These are phyloP conservation scores for Penicillium sp. DNA, from an alignment of 2,329 filamentous ascomycete genomes.

Conservation along the genomic window DNA sequence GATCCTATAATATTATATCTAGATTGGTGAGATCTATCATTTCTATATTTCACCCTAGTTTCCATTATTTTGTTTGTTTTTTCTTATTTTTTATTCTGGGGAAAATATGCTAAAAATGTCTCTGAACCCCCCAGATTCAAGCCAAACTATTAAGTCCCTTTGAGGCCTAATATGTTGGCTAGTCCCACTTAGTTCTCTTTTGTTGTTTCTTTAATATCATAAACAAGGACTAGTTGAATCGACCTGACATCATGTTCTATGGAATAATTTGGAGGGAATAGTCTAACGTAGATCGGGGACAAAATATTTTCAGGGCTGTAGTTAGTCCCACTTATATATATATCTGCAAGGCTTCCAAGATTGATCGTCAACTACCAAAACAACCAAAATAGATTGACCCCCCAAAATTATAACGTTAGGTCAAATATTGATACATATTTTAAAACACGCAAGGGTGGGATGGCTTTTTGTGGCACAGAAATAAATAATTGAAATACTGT, in stretches of 20 bases:
- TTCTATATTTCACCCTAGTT: neutral
- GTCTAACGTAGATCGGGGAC: neutral
- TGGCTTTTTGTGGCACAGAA: neutral
- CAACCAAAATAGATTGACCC: neutral
- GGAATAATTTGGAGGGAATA: no score
- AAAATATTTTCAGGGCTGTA: neutral
- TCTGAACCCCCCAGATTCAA: neutral
- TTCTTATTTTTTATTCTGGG: neutral
- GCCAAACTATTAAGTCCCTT: neutral
- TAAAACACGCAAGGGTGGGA: neutral
- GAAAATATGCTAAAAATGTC: neutral
- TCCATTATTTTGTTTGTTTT: neutral
- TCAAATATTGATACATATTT: neutral
- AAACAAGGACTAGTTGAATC: neutral
- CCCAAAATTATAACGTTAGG: no score
- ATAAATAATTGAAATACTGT: neutral
- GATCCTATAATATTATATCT: neutral
- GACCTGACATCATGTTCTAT: neutral
- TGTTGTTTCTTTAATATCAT: neutral
- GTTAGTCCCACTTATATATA: constrained; percentile 5
- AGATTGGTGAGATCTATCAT: neutral
- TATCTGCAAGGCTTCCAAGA: constrained; percentile 3
- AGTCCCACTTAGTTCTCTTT: constrained; percentile 1
- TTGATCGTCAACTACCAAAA: neutral
- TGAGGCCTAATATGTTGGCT: neutral